Evolutionary conservation across 208 protist species (phyloP).

Genomic region (Leishmania braziliensis): DNA sequence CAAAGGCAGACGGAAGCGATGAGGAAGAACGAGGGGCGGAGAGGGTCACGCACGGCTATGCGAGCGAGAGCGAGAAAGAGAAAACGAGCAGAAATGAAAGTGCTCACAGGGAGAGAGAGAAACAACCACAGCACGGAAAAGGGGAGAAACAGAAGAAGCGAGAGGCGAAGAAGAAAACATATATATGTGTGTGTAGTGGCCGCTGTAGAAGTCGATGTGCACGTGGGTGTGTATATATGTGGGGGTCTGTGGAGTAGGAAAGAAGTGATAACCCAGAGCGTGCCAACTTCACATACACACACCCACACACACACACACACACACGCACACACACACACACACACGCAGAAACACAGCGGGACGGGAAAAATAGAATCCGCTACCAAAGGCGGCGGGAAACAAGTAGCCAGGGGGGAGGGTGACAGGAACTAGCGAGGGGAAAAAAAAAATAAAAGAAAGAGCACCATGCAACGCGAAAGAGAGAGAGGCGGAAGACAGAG

Average conservation of each 20-base stretch:
- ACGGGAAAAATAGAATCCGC: too few species aligned
- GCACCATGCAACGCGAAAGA: neutral
- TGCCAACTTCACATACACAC: neutral
- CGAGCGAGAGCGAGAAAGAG: neutral
- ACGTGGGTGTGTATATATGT: neutral
- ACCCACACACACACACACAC: too few species aligned
- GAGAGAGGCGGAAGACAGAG: neutral
- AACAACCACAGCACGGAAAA: neutral
- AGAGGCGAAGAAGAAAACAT: neutral
- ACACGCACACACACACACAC: too few species aligned
- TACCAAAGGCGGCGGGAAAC: too few species aligned
- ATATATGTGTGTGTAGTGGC: neutral
- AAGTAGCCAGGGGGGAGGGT: too few species aligned
- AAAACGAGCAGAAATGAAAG: too few species aligned
- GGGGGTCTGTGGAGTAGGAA: neutral
- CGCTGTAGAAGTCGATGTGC: neutral
- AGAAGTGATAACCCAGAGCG: neutral
- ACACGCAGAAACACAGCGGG: too few species aligned
- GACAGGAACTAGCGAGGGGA: too few species aligned
- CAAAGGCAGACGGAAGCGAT: too few species aligned
- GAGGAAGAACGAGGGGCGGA: too few species aligned
- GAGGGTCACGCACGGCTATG: neutral
- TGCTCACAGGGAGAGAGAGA: neutral
- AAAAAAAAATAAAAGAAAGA: too few species aligned
- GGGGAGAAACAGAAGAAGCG: neutral